phyloP scores from a whole-genome alignment of 441 rosid species.

The Adansonia gregorii region DNA sequence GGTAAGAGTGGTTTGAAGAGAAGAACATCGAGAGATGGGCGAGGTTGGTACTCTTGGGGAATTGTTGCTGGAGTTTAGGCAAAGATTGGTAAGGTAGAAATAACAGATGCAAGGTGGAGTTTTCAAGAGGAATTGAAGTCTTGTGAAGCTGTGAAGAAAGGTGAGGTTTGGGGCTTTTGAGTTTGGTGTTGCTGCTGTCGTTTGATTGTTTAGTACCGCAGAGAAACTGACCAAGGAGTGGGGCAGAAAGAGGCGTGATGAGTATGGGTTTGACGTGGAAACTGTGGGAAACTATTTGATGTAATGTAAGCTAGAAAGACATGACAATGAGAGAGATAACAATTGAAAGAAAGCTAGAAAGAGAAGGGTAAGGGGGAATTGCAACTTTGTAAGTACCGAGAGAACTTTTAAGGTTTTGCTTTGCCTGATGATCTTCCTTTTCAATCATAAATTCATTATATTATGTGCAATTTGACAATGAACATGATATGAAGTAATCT shows the following conservation, averaged over 20 bases:
- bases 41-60: background rate
- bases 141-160: slow-evolving; percentile 29
- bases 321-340: slow-evolving; percentile 31
- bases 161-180: slow-evolving; percentile 13
- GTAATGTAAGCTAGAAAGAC: slow-evolving; percentile 29
- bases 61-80: slow-evolving; percentile 24
- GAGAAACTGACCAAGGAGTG: background rate
- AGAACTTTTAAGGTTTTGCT: slow-evolving; percentile 30
- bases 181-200: slow-evolving; percentile 33
- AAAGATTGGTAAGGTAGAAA: slow-evolving; percentile 30
- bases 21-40: slow-evolving; percentile 30
- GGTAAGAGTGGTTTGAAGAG: slow-evolving; percentile 35
- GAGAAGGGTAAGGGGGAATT: slow-evolving; percentile 15
- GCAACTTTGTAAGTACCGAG: slow-evolving; percentile 6
- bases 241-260: slow-evolving; percentile 33
- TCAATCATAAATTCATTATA: slow-evolving; percentile 36
- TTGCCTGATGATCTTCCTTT: slow-evolving; percentile 41
- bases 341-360: background rate
- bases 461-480: slow-evolving; percentile 30
- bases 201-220: slow-evolving; percentile 3
- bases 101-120: slow-evolving; percentile 32
- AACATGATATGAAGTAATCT: background rate
- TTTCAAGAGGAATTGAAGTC: slow-evolving; percentile 19
- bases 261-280: slow-evolving; percentile 57
- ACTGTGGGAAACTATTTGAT: slow-evolving; percentile 54